Percentiles rank a stretch among this genome's conserved stretches.
These are phyloP conservation scores for Botrytis squamosa DNA, from an alignment of 2,329 filamentous ascomycete genomes.

Conservation along the genomic window DNA sequence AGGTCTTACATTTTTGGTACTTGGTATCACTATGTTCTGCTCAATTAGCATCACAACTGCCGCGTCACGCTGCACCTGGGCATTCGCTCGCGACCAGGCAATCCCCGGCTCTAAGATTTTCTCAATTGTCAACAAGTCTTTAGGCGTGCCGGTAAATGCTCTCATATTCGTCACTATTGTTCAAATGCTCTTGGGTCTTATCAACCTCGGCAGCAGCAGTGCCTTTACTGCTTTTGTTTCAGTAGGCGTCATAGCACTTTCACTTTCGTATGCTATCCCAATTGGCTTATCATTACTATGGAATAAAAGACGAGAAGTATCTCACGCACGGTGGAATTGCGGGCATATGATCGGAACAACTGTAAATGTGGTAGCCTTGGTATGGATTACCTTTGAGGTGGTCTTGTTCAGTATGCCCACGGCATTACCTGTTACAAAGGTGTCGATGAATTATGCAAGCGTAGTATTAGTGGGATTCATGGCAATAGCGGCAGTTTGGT, in stretches of 20 bases:
- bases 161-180: slow-evolving; percentile 59
- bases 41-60: slow-evolving; percentile 53
- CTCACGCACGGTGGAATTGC: slow-evolving; percentile 56
- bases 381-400: slow-evolving; percentile 58
- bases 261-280: slow-evolving; percentile 72
- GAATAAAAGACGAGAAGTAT: slow-evolving; percentile 54
- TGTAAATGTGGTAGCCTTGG: slow-evolving; percentile 56
- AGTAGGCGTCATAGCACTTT: slow-evolving; percentile 68
- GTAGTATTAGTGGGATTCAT: slow-evolving; percentile 58
- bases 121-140: slow-evolving; percentile 56
- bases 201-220: slow-evolving; percentile 65
- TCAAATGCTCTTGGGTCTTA: slow-evolving; percentile 66
- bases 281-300: slow-evolving; percentile 67
- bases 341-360: slow-evolving; percentile 60
- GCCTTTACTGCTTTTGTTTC: slow-evolving; percentile 73
- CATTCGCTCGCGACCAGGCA: slow-evolving; percentile 66
- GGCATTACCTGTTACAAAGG: slow-evolving; percentile 54
- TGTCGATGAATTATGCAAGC: slow-evolving; percentile 53
- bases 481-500: slow-evolving; percentile 51
- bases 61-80: slow-evolving; percentile 62
- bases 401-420: slow-evolving; percentile 65
- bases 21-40: slow-evolving; percentile 53
- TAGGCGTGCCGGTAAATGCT: slow-evolving; percentile 65
- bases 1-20: slow-evolving; percentile 49
- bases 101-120: slow-evolving; percentile 62